Conservation (phyloP, 1,284 basidiomycete species). For the Phaffia rhodozyma region DNA sequence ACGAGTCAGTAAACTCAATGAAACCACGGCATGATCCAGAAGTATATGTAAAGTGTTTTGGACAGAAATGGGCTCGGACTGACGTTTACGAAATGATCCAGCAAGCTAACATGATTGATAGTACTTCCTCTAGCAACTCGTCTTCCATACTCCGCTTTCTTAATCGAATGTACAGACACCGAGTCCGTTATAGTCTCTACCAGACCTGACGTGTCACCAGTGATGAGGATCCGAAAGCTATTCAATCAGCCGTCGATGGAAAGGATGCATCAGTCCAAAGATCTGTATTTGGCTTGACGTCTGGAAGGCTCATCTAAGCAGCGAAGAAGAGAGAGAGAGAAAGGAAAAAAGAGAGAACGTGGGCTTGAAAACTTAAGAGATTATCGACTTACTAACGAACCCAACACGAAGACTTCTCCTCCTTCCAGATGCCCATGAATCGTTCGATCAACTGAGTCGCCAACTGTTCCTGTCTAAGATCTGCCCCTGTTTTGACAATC, state of each 20-base stretch:
- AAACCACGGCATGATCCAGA: not conserved
- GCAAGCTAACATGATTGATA: constrained; percentile 69
- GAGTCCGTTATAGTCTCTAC: constrained; percentile 94
- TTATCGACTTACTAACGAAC: constrained; percentile 63
- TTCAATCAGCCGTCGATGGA: not conserved
- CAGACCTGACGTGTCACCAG: constrained; percentile 80
- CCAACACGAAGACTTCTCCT: constrained; percentile 82
- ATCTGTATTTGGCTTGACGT: not conserved
- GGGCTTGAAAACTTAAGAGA: not conserved
- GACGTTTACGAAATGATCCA: constrained; percentile 80
- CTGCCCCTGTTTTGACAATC: constrained; percentile 96
- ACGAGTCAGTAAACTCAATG: not conserved
- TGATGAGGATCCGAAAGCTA: constrained; percentile 76
- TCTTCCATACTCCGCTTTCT: constrained; percentile 93
- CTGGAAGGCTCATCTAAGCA: not conserved
- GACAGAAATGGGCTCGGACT: constrained; percentile 26
- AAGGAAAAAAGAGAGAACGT: not conserved
- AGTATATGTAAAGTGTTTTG: constrained; percentile 1
- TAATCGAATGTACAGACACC: constrained; percentile 96
- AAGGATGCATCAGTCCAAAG: not conserved
- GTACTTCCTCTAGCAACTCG: constrained; percentile 55
- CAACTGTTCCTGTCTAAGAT: constrained; percentile 92
- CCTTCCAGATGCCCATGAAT: constrained; percentile 88
- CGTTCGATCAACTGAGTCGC: constrained; percentile 90
- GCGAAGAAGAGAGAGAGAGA: not conserved